Evolutionary conservation across 306 rosid species (phyloP).

Genomic region (Begonia fuchsioides): DNA sequence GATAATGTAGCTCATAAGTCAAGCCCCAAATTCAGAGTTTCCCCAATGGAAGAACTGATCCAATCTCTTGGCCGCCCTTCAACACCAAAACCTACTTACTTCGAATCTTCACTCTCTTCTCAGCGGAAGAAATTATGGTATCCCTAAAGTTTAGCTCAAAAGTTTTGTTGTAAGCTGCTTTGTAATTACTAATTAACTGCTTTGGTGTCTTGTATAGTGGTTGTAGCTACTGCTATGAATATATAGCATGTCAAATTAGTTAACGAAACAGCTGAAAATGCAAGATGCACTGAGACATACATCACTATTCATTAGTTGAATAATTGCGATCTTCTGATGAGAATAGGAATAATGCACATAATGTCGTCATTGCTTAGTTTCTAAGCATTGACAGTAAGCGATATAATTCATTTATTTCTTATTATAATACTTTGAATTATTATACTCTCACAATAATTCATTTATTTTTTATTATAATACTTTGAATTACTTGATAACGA

Average conservation of each 20-base stretch:
- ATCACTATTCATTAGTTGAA: too few species aligned
- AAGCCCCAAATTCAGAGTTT: conserved; percentile 39
- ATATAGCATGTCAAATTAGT: too few species aligned
- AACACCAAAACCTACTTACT: conserved; percentile 73
- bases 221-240: neutral
- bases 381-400: too few species aligned
- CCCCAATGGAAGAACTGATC: conserved; percentile 42
- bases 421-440: too few species aligned
- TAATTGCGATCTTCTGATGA: too few species aligned
- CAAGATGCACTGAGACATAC: neutral
- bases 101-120: conserved; percentile 33
- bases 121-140: conserved; percentile 23
- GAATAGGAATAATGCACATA: too few species aligned
- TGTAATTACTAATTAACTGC: neutral
- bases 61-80: conserved; percentile 60
- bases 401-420: too few species aligned
- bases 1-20: conserved; percentile 61
- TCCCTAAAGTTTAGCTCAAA: conserved; percentile 10
- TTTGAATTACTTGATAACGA: too few species aligned
- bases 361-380: too few species aligned
- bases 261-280: too few species aligned
- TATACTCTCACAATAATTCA: too few species aligned
- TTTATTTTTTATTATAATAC: too few species aligned
- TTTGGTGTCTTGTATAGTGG: neutral
- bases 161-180: conserved; percentile 33